These are phyloP conservation scores for Picea abies DNA, from an alignment of 83 land plant genomes.

Conservation along the genomic window DNA sequence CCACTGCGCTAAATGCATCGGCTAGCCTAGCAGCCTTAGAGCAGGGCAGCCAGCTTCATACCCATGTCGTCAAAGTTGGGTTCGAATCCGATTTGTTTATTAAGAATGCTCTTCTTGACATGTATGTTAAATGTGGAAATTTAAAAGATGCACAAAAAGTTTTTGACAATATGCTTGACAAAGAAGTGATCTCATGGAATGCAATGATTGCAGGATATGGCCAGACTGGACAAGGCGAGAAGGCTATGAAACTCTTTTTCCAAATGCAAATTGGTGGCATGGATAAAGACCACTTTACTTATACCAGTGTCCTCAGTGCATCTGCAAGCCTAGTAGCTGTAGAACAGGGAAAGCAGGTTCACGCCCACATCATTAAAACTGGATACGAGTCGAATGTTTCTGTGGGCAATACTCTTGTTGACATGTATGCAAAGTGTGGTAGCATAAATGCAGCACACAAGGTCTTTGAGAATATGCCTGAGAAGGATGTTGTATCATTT, in stretches of 20 bases:
- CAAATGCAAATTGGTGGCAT: background rate
- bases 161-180: constrained; percentile 14
- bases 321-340: constrained; percentile 31
- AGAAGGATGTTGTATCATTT: constrained; percentile 54
- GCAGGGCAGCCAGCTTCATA: constrained; percentile 3
- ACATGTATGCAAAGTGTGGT: constrained; percentile 60
- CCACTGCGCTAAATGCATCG: background rate
- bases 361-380: constrained; percentile 38
- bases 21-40: constrained; percentile 6
- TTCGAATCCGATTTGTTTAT: background rate
- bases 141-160: constrained; percentile 3
- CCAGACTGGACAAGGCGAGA: constrained; percentile 10
- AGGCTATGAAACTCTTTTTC: constrained; percentile 7
- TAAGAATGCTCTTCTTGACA: constrained; percentile 13
- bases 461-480: constrained; percentile 31
- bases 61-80: constrained; percentile 9
- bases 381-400: constrained; percentile 47
- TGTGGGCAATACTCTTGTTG: constrained; percentile 59
- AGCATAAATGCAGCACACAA: constrained; percentile 32
- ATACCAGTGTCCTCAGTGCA: constrained; percentile 56
- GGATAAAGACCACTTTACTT: constrained; percentile 31
- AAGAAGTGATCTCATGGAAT: constrained; percentile 8
- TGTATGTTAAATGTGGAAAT: constrained; percentile 3
- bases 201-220: constrained; percentile 8
- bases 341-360: constrained; percentile 39